A percentile compares a stretch with the other conserved stretches of the same genome.
These are phyloP conservation scores for Zygnema circumcarinatum DNA, from an alignment of 139 green algal species.

Conservation along the genomic window DNA sequence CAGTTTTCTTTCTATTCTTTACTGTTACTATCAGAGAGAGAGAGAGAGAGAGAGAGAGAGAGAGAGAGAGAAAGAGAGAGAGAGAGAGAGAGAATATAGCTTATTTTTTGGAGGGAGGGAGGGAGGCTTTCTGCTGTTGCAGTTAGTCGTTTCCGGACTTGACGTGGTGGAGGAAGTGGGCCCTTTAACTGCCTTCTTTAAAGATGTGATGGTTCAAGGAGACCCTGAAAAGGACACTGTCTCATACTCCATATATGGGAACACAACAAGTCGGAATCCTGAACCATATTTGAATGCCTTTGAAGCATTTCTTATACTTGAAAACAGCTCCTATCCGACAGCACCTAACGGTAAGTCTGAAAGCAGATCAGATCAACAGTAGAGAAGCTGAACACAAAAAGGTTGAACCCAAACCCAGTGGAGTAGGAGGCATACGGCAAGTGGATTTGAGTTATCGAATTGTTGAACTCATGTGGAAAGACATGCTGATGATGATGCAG, in stretches of 20 bases:
- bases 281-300: not conserved
- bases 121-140: not conserved
- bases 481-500: too few species aligned
- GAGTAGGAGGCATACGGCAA: too few species aligned
- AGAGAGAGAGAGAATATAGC: too few species aligned
- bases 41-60: too few species aligned
- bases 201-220: not conserved
- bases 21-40: too few species aligned
- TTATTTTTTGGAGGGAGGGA: too few species aligned
- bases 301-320: not conserved
- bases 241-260: not conserved
- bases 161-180: not conserved
- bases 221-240: not conserved
- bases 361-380: not conserved
- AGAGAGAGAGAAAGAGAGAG: too few species aligned
- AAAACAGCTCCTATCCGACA: not conserved
- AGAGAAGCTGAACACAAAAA: not conserved
- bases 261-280: not conserved
- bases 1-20: not conserved
- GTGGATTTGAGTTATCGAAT: too few species aligned
- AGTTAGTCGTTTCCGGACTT: not conserved
- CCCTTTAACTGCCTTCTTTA: not conserved
- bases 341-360: not conserved
- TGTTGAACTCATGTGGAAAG: too few species aligned
- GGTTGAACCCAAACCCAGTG: too few species aligned